Percentiles rank a stretch among this genome's conserved stretches.
These are phyloP conservation scores for Solanum sejunctum DNA, from an alignment of 257 asterid species.

Conservation along the genomic window DNA sequence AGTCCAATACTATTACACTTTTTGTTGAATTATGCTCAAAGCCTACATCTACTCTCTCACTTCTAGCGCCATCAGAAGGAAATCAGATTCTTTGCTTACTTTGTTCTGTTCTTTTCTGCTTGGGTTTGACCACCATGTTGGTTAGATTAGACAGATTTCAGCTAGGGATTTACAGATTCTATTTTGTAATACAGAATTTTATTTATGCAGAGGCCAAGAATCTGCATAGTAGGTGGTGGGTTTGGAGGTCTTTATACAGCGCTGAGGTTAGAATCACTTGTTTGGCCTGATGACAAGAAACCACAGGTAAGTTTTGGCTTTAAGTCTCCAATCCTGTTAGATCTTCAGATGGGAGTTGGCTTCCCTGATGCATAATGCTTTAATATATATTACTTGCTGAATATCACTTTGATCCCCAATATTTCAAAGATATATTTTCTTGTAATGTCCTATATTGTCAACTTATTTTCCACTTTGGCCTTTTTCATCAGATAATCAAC, in stretches of 20 bases:
- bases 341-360: neutral
- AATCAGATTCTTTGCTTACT: neutral
- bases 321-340: neutral
- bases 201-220: constrained; percentile 75
- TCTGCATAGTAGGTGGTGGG: constrained; percentile 97
- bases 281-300: constrained; percentile 87
- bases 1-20: neutral
- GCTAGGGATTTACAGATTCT: neutral
- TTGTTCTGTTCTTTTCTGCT: neutral
- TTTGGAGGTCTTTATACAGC: constrained; percentile 99
- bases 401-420: neutral
- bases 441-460: neutral
- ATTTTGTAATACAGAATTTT: neutral
- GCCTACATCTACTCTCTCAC: neutral
- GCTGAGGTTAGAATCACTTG: constrained; percentile 80
- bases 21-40: neutral
- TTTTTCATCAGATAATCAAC: neutral
- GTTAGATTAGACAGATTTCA: neutral
- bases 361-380: neutral
- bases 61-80: neutral
- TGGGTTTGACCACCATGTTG: neutral
- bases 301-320: constrained; percentile 54
- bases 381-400: neutral
- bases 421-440: neutral
- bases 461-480: neutral